Percentiles rank a stretch among this genome's conserved stretches.
Conservation (phyloP, 306 rosid genomes). For the Prunus salicina region DNA sequence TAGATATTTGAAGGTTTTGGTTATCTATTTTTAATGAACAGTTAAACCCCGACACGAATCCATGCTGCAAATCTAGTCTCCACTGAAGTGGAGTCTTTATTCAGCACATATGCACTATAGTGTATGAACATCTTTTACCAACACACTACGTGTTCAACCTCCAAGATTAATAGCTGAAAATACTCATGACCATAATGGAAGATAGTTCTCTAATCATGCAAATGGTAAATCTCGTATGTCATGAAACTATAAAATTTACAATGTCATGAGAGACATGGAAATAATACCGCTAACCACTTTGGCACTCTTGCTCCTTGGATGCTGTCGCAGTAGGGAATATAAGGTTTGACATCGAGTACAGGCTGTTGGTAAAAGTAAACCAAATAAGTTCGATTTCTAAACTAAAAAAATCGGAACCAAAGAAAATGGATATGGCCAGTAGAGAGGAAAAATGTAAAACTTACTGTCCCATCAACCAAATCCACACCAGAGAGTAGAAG, state of each 20-base stretch:
- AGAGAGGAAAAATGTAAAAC: constrained; percentile 39
- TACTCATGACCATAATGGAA: background rate
- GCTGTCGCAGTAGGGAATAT: constrained; percentile 82
- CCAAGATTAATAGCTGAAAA: background rate
- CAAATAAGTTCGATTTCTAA: constrained; percentile 11
- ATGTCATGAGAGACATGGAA: constrained; percentile 19
- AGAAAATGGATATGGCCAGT: constrained; percentile 9
- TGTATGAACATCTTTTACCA: background rate
- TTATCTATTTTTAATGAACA: background rate
- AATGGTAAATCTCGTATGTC: background rate
- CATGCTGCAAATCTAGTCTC: background rate
- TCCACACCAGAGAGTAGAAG: constrained; percentile 88
- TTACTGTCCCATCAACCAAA: constrained; percentile 93
- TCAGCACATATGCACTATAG: constrained; percentile 2
- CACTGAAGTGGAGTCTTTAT: background rate
- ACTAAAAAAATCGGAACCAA: constrained; percentile 8
- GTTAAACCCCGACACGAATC: background rate
- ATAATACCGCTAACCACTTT: constrained; percentile 69
- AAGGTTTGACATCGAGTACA: constrained; percentile 88
- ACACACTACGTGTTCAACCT: background rate
- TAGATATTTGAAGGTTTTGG: background rate
- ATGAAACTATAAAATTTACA: constrained; percentile 1
- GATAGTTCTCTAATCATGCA: background rate
- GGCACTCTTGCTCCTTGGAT: constrained; percentile 71
- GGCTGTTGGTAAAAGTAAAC: constrained; percentile 60